Evolutionary conservation across 495 filamentous ascomycete species (phyloP).

Genomic region (Glutinoglossum americanum): DNA sequence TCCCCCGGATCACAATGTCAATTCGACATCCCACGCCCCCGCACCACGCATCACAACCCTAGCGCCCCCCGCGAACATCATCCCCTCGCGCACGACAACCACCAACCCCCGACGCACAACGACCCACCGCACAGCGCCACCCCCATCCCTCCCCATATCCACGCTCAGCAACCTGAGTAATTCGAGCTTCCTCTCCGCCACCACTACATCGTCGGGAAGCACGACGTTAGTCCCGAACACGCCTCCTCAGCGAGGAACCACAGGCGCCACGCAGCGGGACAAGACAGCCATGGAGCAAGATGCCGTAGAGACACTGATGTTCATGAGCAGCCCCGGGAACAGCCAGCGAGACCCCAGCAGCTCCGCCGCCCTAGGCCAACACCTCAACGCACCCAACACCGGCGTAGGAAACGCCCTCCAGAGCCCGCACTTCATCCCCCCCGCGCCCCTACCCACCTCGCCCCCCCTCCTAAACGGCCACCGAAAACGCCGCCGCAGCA

Average conservation of each 20-base stretch:
- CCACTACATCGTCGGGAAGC: constrained; percentile 16
- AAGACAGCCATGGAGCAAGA: constrained; percentile 62
- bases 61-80: background rate
- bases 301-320: constrained; percentile 67
- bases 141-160: constrained; percentile 3
- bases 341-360: background rate
- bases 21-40: background rate
- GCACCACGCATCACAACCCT: background rate
- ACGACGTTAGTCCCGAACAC: constrained; percentile 14
- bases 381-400: background rate
- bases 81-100: background rate
- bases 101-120: background rate
- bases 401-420: background rate
- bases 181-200: background rate
- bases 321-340: constrained; percentile 53
- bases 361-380: background rate
- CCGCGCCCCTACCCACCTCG: no score
- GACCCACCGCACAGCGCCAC: constrained; percentile 4
- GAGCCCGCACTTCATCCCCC: background rate
- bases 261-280: constrained; percentile 24
- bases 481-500: background rate
- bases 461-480: background rate
- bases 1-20: background rate
- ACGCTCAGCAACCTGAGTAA: background rate
- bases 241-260: constrained; percentile 9